Evolutionary conservation across 805 yeast species (phyloP).

Genomic region (Cyberlindnera galapagoensis): DNA sequence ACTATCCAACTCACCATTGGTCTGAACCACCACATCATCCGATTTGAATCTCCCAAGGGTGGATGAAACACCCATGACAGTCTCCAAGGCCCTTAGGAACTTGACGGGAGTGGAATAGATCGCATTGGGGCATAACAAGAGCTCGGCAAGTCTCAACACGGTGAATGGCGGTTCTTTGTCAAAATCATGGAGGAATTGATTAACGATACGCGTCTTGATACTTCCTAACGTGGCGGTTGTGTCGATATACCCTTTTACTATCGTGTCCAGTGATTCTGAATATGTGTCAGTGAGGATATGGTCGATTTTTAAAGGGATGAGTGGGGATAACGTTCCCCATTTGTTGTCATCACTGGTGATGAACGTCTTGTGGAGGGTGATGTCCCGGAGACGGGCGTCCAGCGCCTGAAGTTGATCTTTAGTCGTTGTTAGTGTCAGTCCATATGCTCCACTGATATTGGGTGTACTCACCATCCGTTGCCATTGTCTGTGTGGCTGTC

Average conservation of each 20-base stretch:
- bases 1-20: not conserved
- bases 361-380: too few relatives aligned
- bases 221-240: not conserved
- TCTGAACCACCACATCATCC: not conserved
- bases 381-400: too few relatives aligned
- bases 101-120: conserved; percentile 34
- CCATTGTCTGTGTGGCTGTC: too few relatives aligned
- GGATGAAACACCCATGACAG: conserved; percentile 16
- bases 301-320: too few relatives aligned
- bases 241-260: conserved; percentile 10
- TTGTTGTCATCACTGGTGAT: too few relatives aligned
- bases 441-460: too few relatives aligned
- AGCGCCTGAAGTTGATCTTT: conserved; percentile 1
- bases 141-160: conserved; percentile 39
- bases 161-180: conserved; percentile 39
- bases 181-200: conserved; percentile 10
- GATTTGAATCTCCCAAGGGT: conserved; percentile 8
- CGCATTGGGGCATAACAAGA: conserved; percentile 37
- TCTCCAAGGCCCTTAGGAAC: conserved; percentile 37
- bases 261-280: conserved; percentile 1
- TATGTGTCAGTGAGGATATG: conserved; percentile 7
- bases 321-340: too few relatives aligned
- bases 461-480: too few relatives aligned
- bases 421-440: too few relatives aligned
- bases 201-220: conserved; percentile 2